Evolutionary conservation across 352 stramenopile genomes (phyloP).

Genomic region (Pythium coloratum): DNA sequence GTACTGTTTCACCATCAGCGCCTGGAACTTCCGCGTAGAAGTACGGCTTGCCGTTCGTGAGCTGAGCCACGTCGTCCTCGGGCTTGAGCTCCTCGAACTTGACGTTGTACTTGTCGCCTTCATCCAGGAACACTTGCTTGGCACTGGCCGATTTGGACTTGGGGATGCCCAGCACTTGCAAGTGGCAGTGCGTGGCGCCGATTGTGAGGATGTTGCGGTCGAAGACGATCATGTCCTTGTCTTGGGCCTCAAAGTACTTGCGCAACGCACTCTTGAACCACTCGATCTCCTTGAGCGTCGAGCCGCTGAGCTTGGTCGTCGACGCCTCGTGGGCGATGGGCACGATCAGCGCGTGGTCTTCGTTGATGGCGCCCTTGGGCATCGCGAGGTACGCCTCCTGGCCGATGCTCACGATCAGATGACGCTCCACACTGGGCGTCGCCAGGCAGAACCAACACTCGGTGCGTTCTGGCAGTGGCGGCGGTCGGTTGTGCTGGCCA

Average conservation of each 20-base stretch:
- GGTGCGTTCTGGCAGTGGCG: constrained; percentile 49
- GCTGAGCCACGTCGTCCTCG: constrained; percentile 37
- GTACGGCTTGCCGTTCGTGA: constrained; percentile 52
- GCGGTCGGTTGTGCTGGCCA: constrained; percentile 18
- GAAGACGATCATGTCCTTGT: constrained; percentile 74
- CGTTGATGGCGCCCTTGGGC: constrained; percentile 77
- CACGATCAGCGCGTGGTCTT: constrained; percentile 76
- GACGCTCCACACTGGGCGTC: constrained; percentile 72
- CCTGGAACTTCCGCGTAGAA: constrained; percentile 69
- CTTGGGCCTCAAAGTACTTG: constrained; percentile 60
- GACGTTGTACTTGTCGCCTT: constrained; percentile 77
- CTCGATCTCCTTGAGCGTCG: constrained; percentile 54
- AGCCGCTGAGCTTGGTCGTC: constrained; percentile 45
- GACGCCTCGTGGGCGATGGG: constrained; percentile 75
- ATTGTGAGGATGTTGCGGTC: constrained; percentile 78
- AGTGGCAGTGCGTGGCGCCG: constrained; percentile 70
- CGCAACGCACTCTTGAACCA: constrained; percentile 63
- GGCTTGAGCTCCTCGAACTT: constrained; percentile 51
- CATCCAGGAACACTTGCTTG: constrained; percentile 50
- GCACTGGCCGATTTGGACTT: constrained; percentile 38
- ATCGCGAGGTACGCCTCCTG: constrained; percentile 79
- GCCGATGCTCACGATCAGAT: constrained; percentile 83
- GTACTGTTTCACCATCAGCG: constrained; percentile 33
- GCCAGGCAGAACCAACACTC: constrained; percentile 88
- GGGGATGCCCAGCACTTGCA: constrained; percentile 72